Conservation (phyloP, 345 rosid genomes). For the Capsella bursapastoris region DNA sequence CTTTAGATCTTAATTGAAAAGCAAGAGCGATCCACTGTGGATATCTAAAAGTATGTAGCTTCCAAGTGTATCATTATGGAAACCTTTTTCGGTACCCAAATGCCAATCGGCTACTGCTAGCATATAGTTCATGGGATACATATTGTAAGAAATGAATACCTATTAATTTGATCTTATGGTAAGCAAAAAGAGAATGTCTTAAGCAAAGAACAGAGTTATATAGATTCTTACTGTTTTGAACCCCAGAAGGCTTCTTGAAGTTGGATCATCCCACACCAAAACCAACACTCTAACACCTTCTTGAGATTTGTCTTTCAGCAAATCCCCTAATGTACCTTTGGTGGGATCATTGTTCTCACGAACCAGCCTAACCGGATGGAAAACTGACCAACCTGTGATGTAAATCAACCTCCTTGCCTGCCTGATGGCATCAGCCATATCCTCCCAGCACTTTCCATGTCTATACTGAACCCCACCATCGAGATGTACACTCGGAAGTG, state of each 20-base stretch:
- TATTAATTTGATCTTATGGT: not conserved
- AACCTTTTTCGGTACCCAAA: not conserved
- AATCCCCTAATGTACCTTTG: slow-evolving; percentile 64
- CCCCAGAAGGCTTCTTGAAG: slow-evolving; percentile 77
- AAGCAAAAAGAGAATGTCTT: slow-evolving; percentile 2
- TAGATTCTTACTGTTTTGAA: slow-evolving; percentile 61
- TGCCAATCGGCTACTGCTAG: not conserved
- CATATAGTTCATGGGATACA: not conserved
- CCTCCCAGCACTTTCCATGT: slow-evolving; percentile 78
- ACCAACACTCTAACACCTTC: slow-evolving; percentile 96
- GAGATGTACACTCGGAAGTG: slow-evolving; percentile 62
- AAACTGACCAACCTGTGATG: slow-evolving; percentile 92
- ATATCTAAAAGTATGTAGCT: not conserved
- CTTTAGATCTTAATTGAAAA: not conserved
- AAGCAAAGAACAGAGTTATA: not conserved
- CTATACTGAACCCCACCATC: slow-evolving; percentile 57
- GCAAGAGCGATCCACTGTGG: not conserved
- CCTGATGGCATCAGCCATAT: slow-evolving; percentile 70
- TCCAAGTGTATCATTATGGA: not conserved
- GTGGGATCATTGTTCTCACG: slow-evolving; percentile 51
- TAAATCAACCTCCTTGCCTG: slow-evolving; percentile 84
- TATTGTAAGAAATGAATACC: not conserved
- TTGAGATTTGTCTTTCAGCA: slow-evolving; percentile 85
- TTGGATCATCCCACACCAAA: slow-evolving; percentile 97
- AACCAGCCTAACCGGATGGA: slow-evolving; percentile 66